Conservation (phyloP, 140 eudicot species). For the Senecio squalidus region DNA sequence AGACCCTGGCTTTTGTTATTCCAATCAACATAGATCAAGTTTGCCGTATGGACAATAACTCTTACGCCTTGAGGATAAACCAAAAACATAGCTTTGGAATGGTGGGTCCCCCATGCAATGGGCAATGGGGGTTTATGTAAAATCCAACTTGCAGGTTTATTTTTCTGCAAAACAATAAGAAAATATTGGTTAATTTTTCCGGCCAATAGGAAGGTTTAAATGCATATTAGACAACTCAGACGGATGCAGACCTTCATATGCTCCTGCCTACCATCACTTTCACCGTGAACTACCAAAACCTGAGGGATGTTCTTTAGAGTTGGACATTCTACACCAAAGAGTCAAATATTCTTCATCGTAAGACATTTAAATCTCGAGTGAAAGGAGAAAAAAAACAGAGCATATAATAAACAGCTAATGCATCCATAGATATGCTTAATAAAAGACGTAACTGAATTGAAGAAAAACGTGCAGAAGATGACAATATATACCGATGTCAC, state of each 20-base stretch:
- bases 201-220: conserved; percentile 12
- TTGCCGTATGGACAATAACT: conserved; percentile 87
- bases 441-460: background rate
- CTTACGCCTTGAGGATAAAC: conserved; percentile 91
- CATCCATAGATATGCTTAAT: conserved; percentile 6
- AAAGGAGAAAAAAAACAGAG: background rate
- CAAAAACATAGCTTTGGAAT: conserved; percentile 96
- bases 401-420: background rate
- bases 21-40: conserved; percentile 93
- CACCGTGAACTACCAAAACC: conserved; percentile 90
- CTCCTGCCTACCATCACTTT: conserved; percentile 81
- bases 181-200: conserved; percentile 15
- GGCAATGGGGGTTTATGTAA: conserved; percentile 94
- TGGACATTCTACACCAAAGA: conserved; percentile 64
- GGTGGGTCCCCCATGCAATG: conserved; percentile 97
- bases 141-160: conserved; percentile 72
- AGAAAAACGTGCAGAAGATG: no score
- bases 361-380: background rate
- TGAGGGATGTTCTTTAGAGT: conserved; percentile 60
- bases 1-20: conserved; percentile 93
- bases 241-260: conserved; percentile 66
- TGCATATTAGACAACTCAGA: conserved; percentile 17
- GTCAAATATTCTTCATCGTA: background rate
- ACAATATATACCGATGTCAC: background rate
- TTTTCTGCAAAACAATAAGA: conserved; percentile 48